Evolutionary conservation across 1,284 basidiomycete genomes (phyloP).

Genomic region (Ganoderma sinense): DNA sequence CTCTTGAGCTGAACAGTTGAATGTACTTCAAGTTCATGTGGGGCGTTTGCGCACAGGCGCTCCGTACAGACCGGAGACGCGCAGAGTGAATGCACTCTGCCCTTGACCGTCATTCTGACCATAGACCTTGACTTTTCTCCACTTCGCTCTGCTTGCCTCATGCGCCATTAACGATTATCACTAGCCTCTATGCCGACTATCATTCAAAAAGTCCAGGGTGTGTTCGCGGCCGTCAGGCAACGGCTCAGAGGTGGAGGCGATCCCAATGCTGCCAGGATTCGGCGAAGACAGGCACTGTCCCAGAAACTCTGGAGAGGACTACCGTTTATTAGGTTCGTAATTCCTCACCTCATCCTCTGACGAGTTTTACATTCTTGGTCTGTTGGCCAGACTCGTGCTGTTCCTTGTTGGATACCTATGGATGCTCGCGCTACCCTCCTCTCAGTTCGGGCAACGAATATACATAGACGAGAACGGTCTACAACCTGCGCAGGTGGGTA

Average conservation of each 20-base stretch:
- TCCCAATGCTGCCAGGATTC: slow-evolving; percentile 47
- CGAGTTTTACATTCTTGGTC: not conserved
- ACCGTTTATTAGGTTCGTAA: slow-evolving; percentile 22
- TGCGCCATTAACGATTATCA: not conserved
- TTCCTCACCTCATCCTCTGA: not conserved
- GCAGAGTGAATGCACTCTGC: not conserved
- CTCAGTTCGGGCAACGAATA: slow-evolving; percentile 68
- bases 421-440: slow-evolving; percentile 76
- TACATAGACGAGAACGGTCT: slow-evolving; percentile 96
- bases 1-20: too few relatives aligned
- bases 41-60: not conserved
- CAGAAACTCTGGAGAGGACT: slow-evolving; percentile 27
- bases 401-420: slow-evolving; percentile 75
- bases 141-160: not conserved
- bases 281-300: slow-evolving; percentile 46
- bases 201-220: not conserved
- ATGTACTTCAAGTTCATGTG: too few relatives aligned
- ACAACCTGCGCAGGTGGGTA: slow-evolving; percentile 83
- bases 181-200: not conserved
- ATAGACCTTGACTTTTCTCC: not conserved
- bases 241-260: slow-evolving; percentile 32
- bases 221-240: not conserved
- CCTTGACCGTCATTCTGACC: not conserved
- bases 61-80: not conserved
- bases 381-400: slow-evolving; percentile 54